Evolutionary conservation across 2,329 filamentous ascomycete genomes (phyloP).

Genomic region (Colletotrichum lini): DNA sequence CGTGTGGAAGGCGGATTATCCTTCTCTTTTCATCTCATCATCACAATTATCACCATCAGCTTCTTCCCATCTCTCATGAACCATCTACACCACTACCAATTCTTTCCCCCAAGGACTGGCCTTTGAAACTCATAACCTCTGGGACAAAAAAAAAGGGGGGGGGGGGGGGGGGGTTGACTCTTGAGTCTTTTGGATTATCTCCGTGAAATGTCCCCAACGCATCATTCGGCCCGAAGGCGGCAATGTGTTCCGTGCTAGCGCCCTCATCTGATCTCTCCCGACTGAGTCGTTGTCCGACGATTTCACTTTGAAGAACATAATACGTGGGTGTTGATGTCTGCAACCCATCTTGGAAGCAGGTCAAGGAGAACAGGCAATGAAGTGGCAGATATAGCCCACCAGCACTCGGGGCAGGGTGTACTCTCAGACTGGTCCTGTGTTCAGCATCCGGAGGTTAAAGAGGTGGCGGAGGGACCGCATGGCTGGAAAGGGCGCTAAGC

Average conservation of each 20-base stretch:
- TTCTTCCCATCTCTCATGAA: constrained; percentile 39
- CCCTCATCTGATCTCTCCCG: constrained; percentile 18
- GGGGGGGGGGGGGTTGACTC: too few relatives aligned
- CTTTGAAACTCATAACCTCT: constrained; percentile 20
- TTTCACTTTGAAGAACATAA: constrained; percentile 33
- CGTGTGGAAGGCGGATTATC: constrained; percentile 35
- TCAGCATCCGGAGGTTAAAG: neutral
- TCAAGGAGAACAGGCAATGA: constrained; percentile 1
- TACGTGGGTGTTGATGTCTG: constrained; percentile 1
- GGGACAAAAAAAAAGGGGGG: neutral
- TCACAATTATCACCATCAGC: constrained; percentile 30
- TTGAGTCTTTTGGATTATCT: neutral
- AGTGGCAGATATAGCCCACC: neutral
- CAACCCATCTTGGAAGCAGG: neutral
- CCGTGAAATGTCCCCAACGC: constrained; percentile 18
- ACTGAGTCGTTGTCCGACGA: constrained; percentile 12
- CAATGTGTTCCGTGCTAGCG: constrained; percentile 5
- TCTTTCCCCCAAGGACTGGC: constrained; percentile 10
- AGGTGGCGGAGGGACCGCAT: neutral
- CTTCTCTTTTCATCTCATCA: constrained; percentile 37
- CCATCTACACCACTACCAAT: constrained; percentile 19
- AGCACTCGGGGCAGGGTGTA: too few relatives aligned
- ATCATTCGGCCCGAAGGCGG: constrained; percentile 17
- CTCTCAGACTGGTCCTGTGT: neutral
- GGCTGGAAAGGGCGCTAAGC: neutral